Conservation (phyloP, 139 green algal species). For the Coelastrella sp. region DNA sequence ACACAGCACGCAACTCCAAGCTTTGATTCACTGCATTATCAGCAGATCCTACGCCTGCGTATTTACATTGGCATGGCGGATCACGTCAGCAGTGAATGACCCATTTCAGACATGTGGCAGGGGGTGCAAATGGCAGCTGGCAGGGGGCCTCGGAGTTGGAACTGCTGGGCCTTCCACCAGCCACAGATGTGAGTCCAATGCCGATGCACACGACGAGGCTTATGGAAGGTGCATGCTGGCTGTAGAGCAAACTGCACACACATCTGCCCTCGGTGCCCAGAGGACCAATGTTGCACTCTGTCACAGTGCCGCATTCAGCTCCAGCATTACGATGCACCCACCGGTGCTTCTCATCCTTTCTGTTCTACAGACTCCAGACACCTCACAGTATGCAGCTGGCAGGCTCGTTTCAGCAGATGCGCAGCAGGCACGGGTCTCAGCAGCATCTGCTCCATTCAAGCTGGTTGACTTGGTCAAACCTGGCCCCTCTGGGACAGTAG, state of each 20-base stretch:
- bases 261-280: too few species aligned
- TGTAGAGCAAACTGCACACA: too few species aligned
- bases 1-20: too few species aligned
- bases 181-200: neutral
- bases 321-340: too few species aligned
- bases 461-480: conserved; percentile 35
- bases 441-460: neutral
- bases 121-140: neutral
- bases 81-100: too few species aligned
- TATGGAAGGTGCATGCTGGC: neutral
- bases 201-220: neutral
- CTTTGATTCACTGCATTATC: too few species aligned
- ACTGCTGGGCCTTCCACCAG: neutral
- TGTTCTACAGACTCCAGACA: neutral
- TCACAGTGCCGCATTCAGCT: too few species aligned
- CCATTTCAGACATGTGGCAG: too few species aligned
- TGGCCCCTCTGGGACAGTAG: conserved; percentile 36
- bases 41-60: too few species aligned
- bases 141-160: neutral
- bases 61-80: too few species aligned
- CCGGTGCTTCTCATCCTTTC: too few species aligned
- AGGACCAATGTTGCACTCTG: too few species aligned
- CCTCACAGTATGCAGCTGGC: neutral
- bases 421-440: neutral
- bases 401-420: neutral